Percentiles rank a stretch among this genome's conserved stretches.
Evolutionary conservation across 208 protist species (phyloP).

Genomic region (Leishmania arabica): DNA sequence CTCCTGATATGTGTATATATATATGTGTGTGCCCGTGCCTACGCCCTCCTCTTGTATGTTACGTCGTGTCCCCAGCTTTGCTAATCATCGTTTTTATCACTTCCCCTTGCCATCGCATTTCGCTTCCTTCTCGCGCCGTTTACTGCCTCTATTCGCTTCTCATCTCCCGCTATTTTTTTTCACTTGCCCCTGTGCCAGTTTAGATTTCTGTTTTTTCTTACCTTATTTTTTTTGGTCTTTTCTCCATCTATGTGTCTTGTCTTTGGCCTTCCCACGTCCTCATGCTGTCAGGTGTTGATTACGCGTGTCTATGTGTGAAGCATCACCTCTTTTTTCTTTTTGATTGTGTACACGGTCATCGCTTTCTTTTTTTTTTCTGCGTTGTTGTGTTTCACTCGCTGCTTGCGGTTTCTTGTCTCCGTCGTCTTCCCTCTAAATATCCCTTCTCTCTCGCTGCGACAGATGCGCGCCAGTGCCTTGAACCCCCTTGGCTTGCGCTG

Average conservation of each 20-base stretch:
- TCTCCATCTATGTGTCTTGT: background rate
- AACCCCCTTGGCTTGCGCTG: background rate
- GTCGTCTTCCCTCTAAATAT: background rate
- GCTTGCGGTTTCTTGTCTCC: background rate
- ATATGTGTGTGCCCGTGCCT: background rate
- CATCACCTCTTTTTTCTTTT: slow-evolving; percentile 2
- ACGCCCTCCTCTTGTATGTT: background rate
- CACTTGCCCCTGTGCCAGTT: background rate
- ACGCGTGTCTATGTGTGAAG: background rate
- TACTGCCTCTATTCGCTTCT: background rate
- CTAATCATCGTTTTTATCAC: slow-evolving; percentile 18
- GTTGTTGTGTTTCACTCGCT: background rate
- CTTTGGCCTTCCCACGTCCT: background rate
- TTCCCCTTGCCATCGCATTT: background rate
- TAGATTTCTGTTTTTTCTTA: background rate
- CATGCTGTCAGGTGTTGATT: slow-evolving; percentile 13
- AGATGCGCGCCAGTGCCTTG: background rate
- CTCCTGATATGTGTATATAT: background rate
- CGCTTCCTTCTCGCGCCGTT: background rate
- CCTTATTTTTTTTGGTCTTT: background rate
- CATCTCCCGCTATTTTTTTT: background rate
- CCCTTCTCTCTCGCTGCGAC: background rate
- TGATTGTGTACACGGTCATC: slow-evolving; percentile 7
- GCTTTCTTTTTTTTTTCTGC: background rate
- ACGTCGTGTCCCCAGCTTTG: background rate